Conservation (phyloP, 805 yeast species). For the Suhomyces faveliae region DNA sequence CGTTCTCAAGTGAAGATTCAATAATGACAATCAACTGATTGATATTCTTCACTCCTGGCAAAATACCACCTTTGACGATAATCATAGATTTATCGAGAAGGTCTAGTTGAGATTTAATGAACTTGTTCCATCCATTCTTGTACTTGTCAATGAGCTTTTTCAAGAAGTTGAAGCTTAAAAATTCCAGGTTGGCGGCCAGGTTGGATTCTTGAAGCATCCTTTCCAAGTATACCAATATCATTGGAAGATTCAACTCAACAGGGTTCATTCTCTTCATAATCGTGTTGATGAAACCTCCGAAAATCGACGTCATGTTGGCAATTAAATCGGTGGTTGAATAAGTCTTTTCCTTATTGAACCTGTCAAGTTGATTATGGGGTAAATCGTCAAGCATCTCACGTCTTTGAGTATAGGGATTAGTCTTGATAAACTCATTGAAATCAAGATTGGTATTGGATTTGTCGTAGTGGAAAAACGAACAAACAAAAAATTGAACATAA, state of each 20-base stretch:
- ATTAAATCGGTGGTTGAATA: conserved; percentile 46
- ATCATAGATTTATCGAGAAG: conserved; percentile 33
- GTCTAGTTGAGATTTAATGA: conserved; percentile 53
- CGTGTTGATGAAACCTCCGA: conserved; percentile 39
- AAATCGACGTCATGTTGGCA: conserved; percentile 45
- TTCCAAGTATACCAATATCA: conserved; percentile 30
- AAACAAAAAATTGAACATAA: conserved; percentile 39
- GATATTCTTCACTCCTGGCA: conserved; percentile 34
- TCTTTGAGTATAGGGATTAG: conserved; percentile 31
- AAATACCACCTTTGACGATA: conserved; percentile 35
- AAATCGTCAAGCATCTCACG: conserved; percentile 25
- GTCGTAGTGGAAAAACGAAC: conserved; percentile 42
- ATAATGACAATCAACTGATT: conserved; percentile 31
- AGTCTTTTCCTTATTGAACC: conserved; percentile 37
- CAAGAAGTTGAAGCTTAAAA: conserved; percentile 47
- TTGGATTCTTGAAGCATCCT: conserved; percentile 29
- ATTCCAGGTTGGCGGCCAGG: conserved; percentile 58
- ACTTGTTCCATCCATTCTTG: conserved; percentile 56
- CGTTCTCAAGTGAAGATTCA: conserved; percentile 33
- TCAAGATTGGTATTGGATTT: conserved; percentile 21
- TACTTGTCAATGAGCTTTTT: conserved; percentile 53
- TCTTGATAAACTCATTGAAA: conserved; percentile 28
- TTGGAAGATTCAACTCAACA: conserved; percentile 33
- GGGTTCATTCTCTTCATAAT: conserved; percentile 38
- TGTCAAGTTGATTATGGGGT: conserved; percentile 25